These are phyloP conservation scores for Populus hybrid DNA, from an alignment of 441 rosid genomes.

Conservation along the genomic window DNA sequence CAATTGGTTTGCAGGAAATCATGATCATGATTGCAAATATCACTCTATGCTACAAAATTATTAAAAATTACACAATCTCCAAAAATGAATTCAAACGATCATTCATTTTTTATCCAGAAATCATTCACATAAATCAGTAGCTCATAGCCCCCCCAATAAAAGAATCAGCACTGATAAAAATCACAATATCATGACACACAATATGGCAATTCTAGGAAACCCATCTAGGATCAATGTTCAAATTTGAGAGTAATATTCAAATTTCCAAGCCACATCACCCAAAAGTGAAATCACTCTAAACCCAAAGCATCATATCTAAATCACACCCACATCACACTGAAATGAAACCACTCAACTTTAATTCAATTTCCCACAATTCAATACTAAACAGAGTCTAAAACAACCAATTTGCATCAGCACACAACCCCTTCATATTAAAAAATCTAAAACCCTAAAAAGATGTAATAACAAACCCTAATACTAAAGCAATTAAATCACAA, in stretches of 20 bases:
- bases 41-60: not conserved
- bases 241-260: too few species aligned
- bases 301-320: not conserved
- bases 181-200: not conserved
- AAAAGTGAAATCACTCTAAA: not conserved
- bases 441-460: not conserved
- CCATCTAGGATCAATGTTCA: not conserved
- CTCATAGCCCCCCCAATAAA: not conserved
- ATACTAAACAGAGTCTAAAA: slow-evolving; percentile 1
- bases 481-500: not conserved
- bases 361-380: not conserved
- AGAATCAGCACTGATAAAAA: not conserved
- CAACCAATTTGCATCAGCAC: slow-evolving; percentile 6
- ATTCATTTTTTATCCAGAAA: not conserved
- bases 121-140: not conserved
- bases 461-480: slow-evolving; percentile 13
- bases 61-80: not conserved
- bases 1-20: not conserved
- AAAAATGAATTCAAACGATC: not conserved
- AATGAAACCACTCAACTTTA: not conserved
- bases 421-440: not conserved
- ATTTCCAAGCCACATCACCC: not conserved
- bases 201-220: not conserved
- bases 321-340: not conserved
- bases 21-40: not conserved